phyloP scores from a whole-genome alignment of 2,329 filamentous ascomycete genomes.

The Alternaria arbusti region DNA sequence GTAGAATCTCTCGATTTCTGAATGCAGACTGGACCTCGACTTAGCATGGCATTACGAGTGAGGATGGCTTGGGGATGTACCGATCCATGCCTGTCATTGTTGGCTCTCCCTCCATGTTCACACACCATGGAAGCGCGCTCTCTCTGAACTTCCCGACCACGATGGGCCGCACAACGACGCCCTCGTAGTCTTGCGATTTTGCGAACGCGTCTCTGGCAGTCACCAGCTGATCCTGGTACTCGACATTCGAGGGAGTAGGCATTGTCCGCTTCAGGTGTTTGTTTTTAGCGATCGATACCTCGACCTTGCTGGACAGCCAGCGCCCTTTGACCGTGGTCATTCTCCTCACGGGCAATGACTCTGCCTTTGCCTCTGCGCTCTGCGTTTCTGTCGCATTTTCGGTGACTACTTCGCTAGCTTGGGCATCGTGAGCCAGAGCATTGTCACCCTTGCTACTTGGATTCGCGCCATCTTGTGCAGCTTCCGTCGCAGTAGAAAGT shows the following conservation, averaged over 20 bases:
- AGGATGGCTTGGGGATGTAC: background rate
- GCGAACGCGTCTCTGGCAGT: conserved; percentile 14
- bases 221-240: conserved; percentile 9
- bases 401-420: background rate
- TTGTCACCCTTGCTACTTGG: background rate
- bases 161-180: conserved; percentile 23
- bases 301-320: background rate
- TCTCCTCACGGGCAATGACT: background rate
- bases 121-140: conserved; percentile 26
- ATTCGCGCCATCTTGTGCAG: background rate
- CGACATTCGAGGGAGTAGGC: background rate
- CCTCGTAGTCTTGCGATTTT: conserved; percentile 23
- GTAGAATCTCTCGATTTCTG: conserved; percentile 38
- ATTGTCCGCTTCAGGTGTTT: background rate
- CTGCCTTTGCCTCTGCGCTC: background rate
- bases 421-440: background rate
- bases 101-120: background rate
- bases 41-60: background rate
- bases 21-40: conserved; percentile 20
- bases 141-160: conserved; percentile 4
- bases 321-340: conserved; percentile 3
- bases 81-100: conserved; percentile 12
- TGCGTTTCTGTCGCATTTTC: background rate
- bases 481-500: conserved; percentile 20
- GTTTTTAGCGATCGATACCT: conserved; percentile 8